Conservation (phyloP, 2,329 filamentous ascomycete species). For the Sarocladium strictum region DNA sequence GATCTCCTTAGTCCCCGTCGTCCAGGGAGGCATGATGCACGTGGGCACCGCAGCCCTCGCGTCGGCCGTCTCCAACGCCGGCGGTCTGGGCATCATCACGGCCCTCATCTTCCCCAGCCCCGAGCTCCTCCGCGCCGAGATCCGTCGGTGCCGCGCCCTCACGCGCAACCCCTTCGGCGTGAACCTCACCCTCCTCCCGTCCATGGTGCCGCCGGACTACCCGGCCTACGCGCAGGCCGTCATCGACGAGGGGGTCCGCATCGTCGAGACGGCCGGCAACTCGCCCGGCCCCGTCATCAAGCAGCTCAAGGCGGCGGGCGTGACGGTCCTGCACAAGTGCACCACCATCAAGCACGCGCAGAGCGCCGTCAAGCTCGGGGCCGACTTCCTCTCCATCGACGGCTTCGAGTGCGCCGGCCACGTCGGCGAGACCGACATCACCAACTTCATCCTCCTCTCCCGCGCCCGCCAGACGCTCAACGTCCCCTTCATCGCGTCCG, state of each 20-base stretch:
- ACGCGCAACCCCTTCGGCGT: slow-evolving; percentile 80
- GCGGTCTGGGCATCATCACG: slow-evolving; percentile 76
- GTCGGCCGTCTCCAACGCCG: slow-evolving; percentile 72
- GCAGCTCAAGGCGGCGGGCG: slow-evolving; percentile 74
- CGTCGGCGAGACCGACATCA: slow-evolving; percentile 82
- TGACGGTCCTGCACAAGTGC: slow-evolving; percentile 91
- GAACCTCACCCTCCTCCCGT: slow-evolving; percentile 89
- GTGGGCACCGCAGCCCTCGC: slow-evolving; percentile 76
- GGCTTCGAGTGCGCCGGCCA: slow-evolving; percentile 95
- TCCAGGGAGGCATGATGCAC: slow-evolving; percentile 86
- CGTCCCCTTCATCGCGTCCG: slow-evolving; percentile 91
- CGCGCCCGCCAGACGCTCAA: slow-evolving; percentile 76
- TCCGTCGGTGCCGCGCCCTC: slow-evolving; percentile 76
- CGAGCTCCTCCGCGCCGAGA: slow-evolving; percentile 88
- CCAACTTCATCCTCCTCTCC: slow-evolving; percentile 83
- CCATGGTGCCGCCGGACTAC: slow-evolving; percentile 88
- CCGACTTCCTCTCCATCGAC: slow-evolving; percentile 95
- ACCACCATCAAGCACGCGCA: slow-evolving; percentile 92
- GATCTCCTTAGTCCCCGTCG: slow-evolving; percentile 59
- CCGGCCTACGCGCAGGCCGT: slow-evolving; percentile 84
- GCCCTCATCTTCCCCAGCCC: slow-evolving; percentile 90
- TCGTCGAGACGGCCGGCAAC: slow-evolving; percentile 93
- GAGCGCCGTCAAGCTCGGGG: slow-evolving; percentile 86
- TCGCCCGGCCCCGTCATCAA: slow-evolving; percentile 82
- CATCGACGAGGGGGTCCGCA: slow-evolving; percentile 84